Base-by-base conservation (phyloP, 495 filamentous ascomycete species). In the Oleoguttula mirabilis region DNA sequence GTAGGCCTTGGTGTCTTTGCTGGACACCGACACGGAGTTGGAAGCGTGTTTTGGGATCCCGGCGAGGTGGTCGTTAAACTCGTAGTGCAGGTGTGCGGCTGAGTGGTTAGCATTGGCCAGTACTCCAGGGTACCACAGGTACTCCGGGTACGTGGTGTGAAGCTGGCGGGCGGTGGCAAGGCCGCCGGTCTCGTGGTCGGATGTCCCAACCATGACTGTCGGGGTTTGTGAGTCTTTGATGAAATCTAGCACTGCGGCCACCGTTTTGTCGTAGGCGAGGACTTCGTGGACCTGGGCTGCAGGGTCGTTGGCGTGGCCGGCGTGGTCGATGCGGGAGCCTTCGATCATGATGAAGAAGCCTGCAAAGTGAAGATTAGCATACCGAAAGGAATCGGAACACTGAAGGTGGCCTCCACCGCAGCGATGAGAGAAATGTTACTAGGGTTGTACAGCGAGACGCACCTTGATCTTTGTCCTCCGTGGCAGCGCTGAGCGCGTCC, bases 301-400 rank as follows among this genome's bases (percentile, higher is more conserved):
- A 1, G 90, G 90, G 56, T 98, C 90, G 52, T 98, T 98, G 39
- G 75, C 77, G 55, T 98, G 90, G 10, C 87, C 92, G 2, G 90
- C 88, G 59, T 98, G 92, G 50, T 98, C 90, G 50, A 98, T 96
- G 23, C 92, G 71, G 51, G 82, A 88, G 4, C 90, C 90, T 60
- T 98, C 90, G 45, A 98, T 88, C 88, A 98, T 92, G 44, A 98
- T 60, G 66, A 98, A 96, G 70, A 98, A 98, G 1, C 90, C n/a
- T n/a, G n/a, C n/a, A n/a, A n/a, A n/a, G n/a, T n/a, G n/a, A n/a
- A n/a, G n/a, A n/a, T n/a, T n/a, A n/a, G n/a, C n/a, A n/a, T n/a
- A n/a, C n/a, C n/a, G n/a, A n/a, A n/a, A n/a, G n/a, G n/a, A n/a
- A n/a, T n/a, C n/a, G n/a, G n/a, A n/a, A n/a, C n/a, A n/a, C n/a